These are phyloP conservation scores for Oryza brachyantha DNA, from an alignment of 176 grass and related monocot species.

Conservation along the genomic window DNA sequence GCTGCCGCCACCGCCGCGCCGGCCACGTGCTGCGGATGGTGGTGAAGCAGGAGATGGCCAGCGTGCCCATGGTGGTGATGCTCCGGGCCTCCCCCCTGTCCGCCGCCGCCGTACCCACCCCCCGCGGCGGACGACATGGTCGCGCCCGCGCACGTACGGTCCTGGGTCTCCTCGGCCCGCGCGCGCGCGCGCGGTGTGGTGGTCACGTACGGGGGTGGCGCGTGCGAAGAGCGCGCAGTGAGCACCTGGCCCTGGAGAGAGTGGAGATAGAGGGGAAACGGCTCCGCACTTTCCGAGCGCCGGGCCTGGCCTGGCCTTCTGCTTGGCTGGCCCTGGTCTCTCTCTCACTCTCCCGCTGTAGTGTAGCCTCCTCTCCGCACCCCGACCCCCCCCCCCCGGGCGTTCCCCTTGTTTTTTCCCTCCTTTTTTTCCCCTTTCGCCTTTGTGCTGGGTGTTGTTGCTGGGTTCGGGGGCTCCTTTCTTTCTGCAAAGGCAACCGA, in stretches of 20 bases:
- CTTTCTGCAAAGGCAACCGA: slow-evolving; percentile 64
- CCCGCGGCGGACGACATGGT: slow-evolving; percentile 71
- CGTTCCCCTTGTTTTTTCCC: slow-evolving; percentile 23
- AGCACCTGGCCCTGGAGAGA: slow-evolving; percentile 38
- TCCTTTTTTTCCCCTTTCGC: slow-evolving; percentile 8
- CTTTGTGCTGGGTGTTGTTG: background rate
- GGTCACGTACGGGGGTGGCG: background rate
- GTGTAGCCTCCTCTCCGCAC: background rate
- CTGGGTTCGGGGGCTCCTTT: slow-evolving; percentile 41
- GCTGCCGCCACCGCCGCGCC: background rate
- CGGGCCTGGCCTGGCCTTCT: slow-evolving; percentile 32
- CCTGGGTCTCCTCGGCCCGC: background rate
- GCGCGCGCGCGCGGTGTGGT: background rate
- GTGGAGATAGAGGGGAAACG: slow-evolving; percentile 43
- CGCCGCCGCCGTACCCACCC: slow-evolving; percentile 38
- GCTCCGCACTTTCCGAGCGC: slow-evolving; percentile 68
- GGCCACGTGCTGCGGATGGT: slow-evolving; percentile 48
- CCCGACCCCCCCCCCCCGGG: background rate
- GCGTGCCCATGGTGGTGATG: slow-evolving; percentile 28
- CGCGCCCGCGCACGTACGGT: background rate
- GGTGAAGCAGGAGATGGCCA: slow-evolving; percentile 51
- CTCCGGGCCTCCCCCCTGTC: slow-evolving; percentile 26
- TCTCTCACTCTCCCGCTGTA: background rate
- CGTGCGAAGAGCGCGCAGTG: slow-evolving; percentile 1
- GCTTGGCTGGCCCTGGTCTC: background rate